A percentile compares a stretch with the other conserved stretches of the same genome.
Evolutionary conservation across 2,329 filamentous ascomycete genomes (phyloP).

Genomic region (Fusarium robinianum): DNA sequence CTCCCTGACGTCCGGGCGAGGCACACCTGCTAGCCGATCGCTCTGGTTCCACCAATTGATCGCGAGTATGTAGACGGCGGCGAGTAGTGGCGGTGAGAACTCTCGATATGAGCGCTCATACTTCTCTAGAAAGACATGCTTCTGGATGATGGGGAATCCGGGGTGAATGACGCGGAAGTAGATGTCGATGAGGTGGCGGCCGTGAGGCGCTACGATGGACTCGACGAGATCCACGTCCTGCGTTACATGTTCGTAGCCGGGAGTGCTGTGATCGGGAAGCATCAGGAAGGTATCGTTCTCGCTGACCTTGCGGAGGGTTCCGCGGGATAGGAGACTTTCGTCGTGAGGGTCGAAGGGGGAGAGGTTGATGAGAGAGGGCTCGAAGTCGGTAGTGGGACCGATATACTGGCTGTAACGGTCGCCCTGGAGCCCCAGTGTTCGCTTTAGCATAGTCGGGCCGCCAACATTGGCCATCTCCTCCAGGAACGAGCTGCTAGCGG

Average conservation of each 20-base stretch:
- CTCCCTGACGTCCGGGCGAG: conserved; percentile 72
- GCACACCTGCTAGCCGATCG: conserved; percentile 64
- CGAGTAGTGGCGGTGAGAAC: conserved; percentile 76
- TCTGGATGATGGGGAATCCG: conserved; percentile 81
- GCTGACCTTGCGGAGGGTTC: conserved; percentile 75
- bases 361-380: conserved; percentile 80
- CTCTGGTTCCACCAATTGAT: conserved; percentile 87
- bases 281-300: conserved; percentile 79
- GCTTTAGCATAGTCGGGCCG: conserved; percentile 67
- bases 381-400: conserved; percentile 80
- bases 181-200: conserved; percentile 75
- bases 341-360: conserved; percentile 81
- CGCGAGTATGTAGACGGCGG: conserved; percentile 81
- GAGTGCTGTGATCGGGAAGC: conserved; percentile 73
- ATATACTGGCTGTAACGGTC: conserved; percentile 84
- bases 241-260: conserved; percentile 70
- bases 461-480: conserved; percentile 74
- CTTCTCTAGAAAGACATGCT: conserved; percentile 77
- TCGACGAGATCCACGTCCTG: conserved; percentile 75
- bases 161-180: conserved; percentile 84
- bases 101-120: conserved; percentile 73
- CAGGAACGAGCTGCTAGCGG: conserved; percentile 64
- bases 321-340: conserved; percentile 73
- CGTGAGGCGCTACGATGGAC: conserved; percentile 74
- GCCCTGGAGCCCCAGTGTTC: conserved; percentile 74